Evolutionary conservation across 176 grass and related monocot species (phyloP).

Genomic region (Cymbopogon citratus): DNA sequence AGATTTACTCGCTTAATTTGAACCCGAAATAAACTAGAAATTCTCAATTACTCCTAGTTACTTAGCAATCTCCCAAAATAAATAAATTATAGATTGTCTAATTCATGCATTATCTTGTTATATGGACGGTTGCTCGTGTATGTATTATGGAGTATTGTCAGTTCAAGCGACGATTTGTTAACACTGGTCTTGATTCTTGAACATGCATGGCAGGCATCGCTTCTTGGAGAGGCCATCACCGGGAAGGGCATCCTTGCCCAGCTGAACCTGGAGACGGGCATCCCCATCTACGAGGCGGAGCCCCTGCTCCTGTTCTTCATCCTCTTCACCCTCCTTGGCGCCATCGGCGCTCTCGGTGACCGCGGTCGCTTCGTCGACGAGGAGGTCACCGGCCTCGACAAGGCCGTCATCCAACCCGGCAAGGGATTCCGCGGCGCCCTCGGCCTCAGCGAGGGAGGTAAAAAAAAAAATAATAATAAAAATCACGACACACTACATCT

Average conservation of each 20-base stretch:
- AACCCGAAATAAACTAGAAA: not conserved
- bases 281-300: conserved; percentile 98
- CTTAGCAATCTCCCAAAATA: not conserved
- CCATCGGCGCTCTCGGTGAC: conserved; percentile 95
- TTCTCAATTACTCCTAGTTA: not conserved
- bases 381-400: conserved; percentile 57
- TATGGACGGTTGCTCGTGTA: not conserved
- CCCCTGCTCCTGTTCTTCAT: conserved; percentile 99
- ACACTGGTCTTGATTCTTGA: not conserved
- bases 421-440: conserved; percentile 77
- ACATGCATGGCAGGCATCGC: conserved; percentile 50
- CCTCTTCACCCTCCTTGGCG: conserved; percentile 96
- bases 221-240: conserved; percentile 96
- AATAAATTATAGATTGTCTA: not conserved
- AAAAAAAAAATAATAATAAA: not conserved
- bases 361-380: conserved; percentile 80
- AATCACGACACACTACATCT: too few relatives aligned
- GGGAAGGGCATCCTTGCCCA: conserved; percentile 94
- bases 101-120: not conserved
- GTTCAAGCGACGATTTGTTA: not conserved
- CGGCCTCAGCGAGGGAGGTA: conserved; percentile 86
- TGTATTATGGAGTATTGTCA: not conserved
- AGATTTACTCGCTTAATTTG: not conserved
- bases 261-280: conserved; percentile 91
- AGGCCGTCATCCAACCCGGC: conserved; percentile 79